phyloP scores from a whole-genome alignment of 306 rosid species.

The peach (Prunus persica) region Prunus_persica_NCBIv2 NC_034009.1:31325001-31325500 shows the following conservation, averaged over 20 bases:
- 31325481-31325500: constrained; percentile 21
- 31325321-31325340: constrained; percentile 87
- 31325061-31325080: constrained; percentile 34
- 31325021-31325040: constrained; percentile 40
- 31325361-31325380: constrained; percentile 51
- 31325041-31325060: constrained; percentile 33
- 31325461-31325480: constrained; percentile 23
- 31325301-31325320: constrained; percentile 33
- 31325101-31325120: constrained; percentile 26
- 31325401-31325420: constrained; percentile 28
- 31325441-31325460: constrained; percentile 22
- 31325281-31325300: constrained; percentile 32
- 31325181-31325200: constrained; percentile 70
- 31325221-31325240: constrained; percentile 79
- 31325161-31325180: constrained; percentile 31
- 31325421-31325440: constrained; percentile 25
- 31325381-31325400: constrained; percentile 62
- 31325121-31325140: too few species aligned
- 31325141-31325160: constrained; percentile 19
- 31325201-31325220: constrained; percentile 69
- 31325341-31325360: constrained; percentile 36
- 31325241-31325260: constrained; percentile 41
- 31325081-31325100: constrained; percentile 30
- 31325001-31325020: constrained; percentile 50
- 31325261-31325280: constrained; percentile 27